Evolutionary conservation across 106 monocot genomes (phyloP), one percentile per base, ranked within the genome.

Genomic region (Gastrodia elata): DNA sequence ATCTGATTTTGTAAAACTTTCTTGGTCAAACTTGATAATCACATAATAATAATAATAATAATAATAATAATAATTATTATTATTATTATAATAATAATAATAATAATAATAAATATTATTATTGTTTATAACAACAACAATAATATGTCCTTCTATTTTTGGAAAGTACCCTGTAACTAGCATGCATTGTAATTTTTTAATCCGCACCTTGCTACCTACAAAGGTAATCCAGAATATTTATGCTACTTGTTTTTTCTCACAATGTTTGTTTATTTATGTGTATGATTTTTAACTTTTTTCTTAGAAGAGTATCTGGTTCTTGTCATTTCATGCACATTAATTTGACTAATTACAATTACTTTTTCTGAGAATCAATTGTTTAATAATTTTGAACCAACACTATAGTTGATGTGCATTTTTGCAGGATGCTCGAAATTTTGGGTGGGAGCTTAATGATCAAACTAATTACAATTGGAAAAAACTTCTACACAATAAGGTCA

Each of bases 401-500:
- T 58, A n/a, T 41, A 10, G 39, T 38, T 27, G 14, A 33, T 80
- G 13, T 52, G 25, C 44, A 10, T 68, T 20, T 71, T 26, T 79
- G 73, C 83, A 98, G 97, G 98, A 99, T 82, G 79, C 93, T 49
- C 87, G 77, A 72, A 93, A 91, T 68, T 99, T 91, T 71, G 98
- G 98, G 10, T 99, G 98, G 98, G 91, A 99, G 70, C 78, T 93
- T 16, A 71, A 71, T 49, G 98, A 93, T 20, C 75, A 90, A 41
- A 73, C 94, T 65, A 74, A 82, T 34, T 99, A 86, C 79, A 88
- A 93, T 56, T 98, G 97, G 97, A 93, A 96, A 80, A 91, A 85
- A 65, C 91, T 99, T 80, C 71, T 99, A 70, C 79, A 99, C n/a
- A 94, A 94, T 70, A 99, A 99, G 88, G 97, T 98, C 24, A 67